Base-by-base conservation (phyloP, 306 rosid genomes). In the Spatholobus suberectus region DNA sequence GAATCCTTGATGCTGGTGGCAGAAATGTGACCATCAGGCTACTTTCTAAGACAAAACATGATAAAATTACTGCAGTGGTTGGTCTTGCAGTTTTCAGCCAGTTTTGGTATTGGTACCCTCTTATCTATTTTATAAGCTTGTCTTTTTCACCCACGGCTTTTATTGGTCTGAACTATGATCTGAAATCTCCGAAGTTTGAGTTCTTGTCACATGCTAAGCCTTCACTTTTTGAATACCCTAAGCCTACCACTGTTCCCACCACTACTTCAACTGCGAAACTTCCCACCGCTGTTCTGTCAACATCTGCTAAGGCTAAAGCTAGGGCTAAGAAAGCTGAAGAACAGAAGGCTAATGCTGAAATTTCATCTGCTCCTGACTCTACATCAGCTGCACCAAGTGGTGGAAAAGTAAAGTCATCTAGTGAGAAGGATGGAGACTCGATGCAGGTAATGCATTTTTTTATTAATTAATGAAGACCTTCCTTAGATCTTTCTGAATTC, bases 81-180 rank as follows among this genome's bases (percentile, higher is more conserved):
- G 99, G 99, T 85, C 98, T 96, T 85, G 99, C 99, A 27, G 99
- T 96, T 87, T 96, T 96, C 88, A 96, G 97, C 88, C 99, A 96
- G 85, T 96, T 92, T 90, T 96, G 99, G 99, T 96, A 96, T 82
- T 96, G 99, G 99, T 92, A 96, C 88, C 99, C 99, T 70, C 99
- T 96, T 24, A 93, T 96, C 83, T 96, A 96, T 81, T 96, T 96
- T 82, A 65, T 93, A 73, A 96, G 99, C 79, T 82, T 96, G 88
- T 59, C 99, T 0, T 93, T 96, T 90, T 96, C 98, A 14, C 99
- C 99, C 58, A 96, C 99, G 0, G 98, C 99, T 43, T 84, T 96
- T 49, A 91, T 96, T 32, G 99, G 99, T 73, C 88, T 96, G 84
- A 96, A 96, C 83, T 86, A 86, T 63, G 99, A 96, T 87, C 88